Evolutionary conservation across 2,329 filamentous ascomycete genomes (phyloP).

Genomic region (Rhexocercosporidium sp.): DNA sequence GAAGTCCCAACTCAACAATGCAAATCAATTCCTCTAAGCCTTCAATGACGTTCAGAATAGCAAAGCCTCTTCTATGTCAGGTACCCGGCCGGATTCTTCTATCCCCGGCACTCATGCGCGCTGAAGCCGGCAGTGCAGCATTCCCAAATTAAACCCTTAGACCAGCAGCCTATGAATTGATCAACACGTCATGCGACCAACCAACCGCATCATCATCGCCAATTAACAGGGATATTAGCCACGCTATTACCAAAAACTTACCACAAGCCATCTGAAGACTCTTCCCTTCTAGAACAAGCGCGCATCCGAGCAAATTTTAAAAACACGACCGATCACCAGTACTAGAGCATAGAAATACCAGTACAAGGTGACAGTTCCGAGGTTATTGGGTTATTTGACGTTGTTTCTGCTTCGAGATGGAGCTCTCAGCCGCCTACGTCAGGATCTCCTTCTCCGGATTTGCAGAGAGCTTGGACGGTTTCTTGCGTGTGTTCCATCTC

Average conservation of each 20-base stretch:
- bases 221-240: background rate
- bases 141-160: background rate
- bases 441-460: conserved; percentile 17
- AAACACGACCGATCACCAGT: background rate
- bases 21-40: background rate
- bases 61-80: conserved; percentile 5
- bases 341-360: background rate
- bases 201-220: background rate
- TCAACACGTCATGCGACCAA: conserved; percentile 11
- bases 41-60: background rate
- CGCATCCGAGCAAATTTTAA: background rate
- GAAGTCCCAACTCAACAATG: no score
- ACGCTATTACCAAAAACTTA: no score
- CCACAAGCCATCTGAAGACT: background rate
- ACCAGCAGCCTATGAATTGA: background rate
- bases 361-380: background rate
- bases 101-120: background rate
- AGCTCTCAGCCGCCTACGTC: conserved; percentile 19
- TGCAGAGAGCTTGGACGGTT: conserved; percentile 15
- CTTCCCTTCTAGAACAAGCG: background rate
- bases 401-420: background rate
- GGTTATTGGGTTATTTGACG: background rate
- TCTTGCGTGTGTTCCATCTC: background rate
- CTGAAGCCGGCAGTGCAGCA: background rate
- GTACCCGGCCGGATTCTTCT: background rate